Base-by-base conservation (phyloP, 1,284 basidiomycete genomes). In the Puccinia brachypodii region DNA sequence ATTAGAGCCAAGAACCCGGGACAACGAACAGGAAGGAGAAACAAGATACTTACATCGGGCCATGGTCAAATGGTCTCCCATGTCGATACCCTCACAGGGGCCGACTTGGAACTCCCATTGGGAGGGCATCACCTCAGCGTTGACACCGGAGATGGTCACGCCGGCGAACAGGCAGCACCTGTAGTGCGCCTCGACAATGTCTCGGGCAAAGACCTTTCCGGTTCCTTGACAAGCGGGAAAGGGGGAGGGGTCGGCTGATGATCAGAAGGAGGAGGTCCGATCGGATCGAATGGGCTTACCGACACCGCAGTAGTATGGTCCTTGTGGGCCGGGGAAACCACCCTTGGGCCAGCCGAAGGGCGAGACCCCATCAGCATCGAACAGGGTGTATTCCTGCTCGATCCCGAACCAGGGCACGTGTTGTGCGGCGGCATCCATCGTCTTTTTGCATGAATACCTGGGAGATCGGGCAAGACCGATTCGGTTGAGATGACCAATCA, bases 221-320 rank as follows among this genome's bases (percentile, higher is more conserved):
- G 95, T 92, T 84, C 93, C 93, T 94, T 82, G 56, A 44, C 50
- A 50, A 16, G n/a, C 7, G 60, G 22, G 47, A 3, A 16, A 25
- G 42, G 14, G 42, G 11, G 33, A 44, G 33, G 40, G 81, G 62
- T 75, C n/a, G 64, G 47, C 40, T 42, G 64, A 81, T 76, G 75
- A 83, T 82, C 42, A 77, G 66, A 42, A 42, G 16, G 58, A 82
- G 72, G 33, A 9, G 44, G 40, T 66, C 47, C 40, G 60, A 47
- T 42, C 25, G 47, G 81, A 81, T 33, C 13, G 16, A 31, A 82
- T 82, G 47, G 47, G 89, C 91, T 87, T 88, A 93, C 96, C 96
- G 88, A 96, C 96, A 90, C 97, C 97, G 87, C 97, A 99, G 90
- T 99, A 99, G 89, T 99, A 99, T 75, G 97, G 97, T 83, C 97